A percentile compares a stretch with the other conserved stretches of the same genome.
Evolutionary conservation across 768 basidiomycete species (phyloP).

Genomic region (Calocera viscosa): DNA sequence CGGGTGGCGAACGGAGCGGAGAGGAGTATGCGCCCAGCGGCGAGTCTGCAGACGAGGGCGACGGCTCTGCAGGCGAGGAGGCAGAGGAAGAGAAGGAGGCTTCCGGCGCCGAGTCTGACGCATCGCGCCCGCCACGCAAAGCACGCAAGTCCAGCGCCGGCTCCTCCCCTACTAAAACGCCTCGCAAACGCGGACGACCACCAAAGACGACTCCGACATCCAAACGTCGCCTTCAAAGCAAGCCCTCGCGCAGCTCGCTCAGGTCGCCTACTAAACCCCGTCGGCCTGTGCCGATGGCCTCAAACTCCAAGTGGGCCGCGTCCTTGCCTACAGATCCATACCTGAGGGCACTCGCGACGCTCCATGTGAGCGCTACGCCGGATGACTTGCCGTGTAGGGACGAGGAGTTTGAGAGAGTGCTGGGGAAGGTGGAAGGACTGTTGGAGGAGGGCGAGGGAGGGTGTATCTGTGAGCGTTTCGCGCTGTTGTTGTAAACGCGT

Average conservation of each 20-base stretch:
- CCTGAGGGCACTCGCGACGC: constrained; percentile 73
- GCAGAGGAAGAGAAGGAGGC: constrained; percentile 19
- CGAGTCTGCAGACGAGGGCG: constrained; percentile 31
- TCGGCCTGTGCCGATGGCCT: constrained; percentile 19
- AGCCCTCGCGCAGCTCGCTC: constrained; percentile 28
- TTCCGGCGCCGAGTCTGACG: constrained; percentile 18
- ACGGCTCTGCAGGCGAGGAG: constrained; percentile 36
- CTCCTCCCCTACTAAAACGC: constrained; percentile 35
- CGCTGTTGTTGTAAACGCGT: background rate
- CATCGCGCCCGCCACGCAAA: constrained; percentile 22
- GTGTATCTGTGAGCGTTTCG: constrained; percentile 65
- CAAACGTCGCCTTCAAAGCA: constrained; percentile 28
- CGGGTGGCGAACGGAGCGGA: constrained; percentile 15
- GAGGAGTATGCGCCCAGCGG: constrained; percentile 25
- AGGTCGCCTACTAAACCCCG: constrained; percentile 19
- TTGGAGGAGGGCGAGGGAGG: constrained; percentile 90
- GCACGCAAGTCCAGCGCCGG: constrained; percentile 21
- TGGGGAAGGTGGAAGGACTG: constrained; percentile 66
- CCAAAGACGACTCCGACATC: constrained; percentile 26
- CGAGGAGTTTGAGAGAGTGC: constrained; percentile 64
- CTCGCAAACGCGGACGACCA: constrained; percentile 38
- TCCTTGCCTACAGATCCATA: constrained; percentile 63
- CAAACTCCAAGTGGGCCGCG: constrained; percentile 28
- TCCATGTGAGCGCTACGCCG: constrained; percentile 89
- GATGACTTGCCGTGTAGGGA: constrained; percentile 82